phyloP scores from a whole-genome alignment of 2,329 filamentous ascomycete genomes.

The Monosporascus sp. region DNA sequence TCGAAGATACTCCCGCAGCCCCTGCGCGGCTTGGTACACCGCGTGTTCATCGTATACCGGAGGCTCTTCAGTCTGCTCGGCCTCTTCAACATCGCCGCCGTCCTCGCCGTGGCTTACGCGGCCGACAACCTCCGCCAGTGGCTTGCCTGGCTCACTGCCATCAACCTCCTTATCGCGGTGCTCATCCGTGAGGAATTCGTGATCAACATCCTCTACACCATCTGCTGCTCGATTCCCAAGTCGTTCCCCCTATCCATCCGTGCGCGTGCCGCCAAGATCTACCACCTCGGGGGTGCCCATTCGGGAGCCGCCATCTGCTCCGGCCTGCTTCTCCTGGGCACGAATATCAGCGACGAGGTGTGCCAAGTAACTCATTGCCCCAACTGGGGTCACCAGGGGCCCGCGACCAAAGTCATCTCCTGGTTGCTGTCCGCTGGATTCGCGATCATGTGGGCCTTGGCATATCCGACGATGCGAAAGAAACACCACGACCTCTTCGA shows the following conservation, averaged over 20 bases:
- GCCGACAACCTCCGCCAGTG: slow-evolving; percentile 29
- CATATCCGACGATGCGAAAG: slow-evolving; percentile 57
- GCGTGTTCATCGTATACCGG: slow-evolving; percentile 48
- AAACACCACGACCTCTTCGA: slow-evolving; percentile 55
- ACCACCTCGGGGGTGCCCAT: slow-evolving; percentile 48
- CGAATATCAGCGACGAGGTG: slow-evolving; percentile 16
- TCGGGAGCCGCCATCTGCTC: slow-evolving; percentile 44
- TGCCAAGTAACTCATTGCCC: slow-evolving; percentile 6
- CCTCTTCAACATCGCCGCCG: slow-evolving; percentile 44
- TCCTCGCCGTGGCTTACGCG: slow-evolving; percentile 30
- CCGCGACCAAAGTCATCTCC: slow-evolving; percentile 42
- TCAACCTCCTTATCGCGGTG: slow-evolving; percentile 45
- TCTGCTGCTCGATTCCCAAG: slow-evolving; percentile 40
- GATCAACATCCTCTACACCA: slow-evolving; percentile 45
- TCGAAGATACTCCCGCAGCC: slow-evolving; percentile 34
- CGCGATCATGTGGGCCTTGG: slow-evolving; percentile 52
- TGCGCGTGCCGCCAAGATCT: slow-evolving; percentile 44
- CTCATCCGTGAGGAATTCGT: slow-evolving; percentile 49
- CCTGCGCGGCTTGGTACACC: slow-evolving; percentile 21
- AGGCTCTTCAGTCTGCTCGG: slow-evolving; percentile 51
- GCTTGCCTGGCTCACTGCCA: slow-evolving; percentile 38
- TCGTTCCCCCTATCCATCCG: slow-evolving; percentile 43
- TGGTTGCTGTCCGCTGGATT: slow-evolving; percentile 55
- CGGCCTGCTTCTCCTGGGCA: slow-evolving; percentile 41
- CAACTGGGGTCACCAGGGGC: slow-evolving; percentile 24